Base-by-base conservation (phyloP, 208 protist species). In the Leishmania arabica region DNA sequence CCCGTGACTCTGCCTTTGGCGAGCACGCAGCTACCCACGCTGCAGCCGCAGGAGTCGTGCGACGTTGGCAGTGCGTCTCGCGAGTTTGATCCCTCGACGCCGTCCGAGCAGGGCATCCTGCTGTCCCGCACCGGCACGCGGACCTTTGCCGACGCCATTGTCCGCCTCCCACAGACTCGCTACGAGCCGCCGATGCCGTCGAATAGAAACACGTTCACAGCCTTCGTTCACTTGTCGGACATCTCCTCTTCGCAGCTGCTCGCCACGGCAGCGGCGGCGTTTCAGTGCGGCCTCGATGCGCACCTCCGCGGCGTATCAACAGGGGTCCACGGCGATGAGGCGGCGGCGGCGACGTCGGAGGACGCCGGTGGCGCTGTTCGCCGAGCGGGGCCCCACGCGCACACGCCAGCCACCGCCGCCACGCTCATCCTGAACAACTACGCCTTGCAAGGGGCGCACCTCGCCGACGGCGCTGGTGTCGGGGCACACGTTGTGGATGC, bases 121-220 rank as follows among this genome's bases (percentile, higher is more conserved):
- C 80, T 68, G 62, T 53, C 65, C 7, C 42, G 80, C 8, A 68
- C 45, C 64, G 42, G 1, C 54, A 68, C 73, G 24, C 24, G 54
- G 7, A 40, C 64, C 3, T 70, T 75, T 9, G 47, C 34, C 13
- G 81, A 84, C 21, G 19, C 3, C 58, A n/a, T 37, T 8, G 21
- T 2, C 3, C 45, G 81, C 3, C 37, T 80, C 47, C 75, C 75
- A 7, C 75, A 31, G n/a, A 56, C 81, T 1, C 74, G 69, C 5
- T 84, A 84, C 69, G 81, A 84, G 75, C 81, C 81, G 34, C 81
- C 81, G 9, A 84, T 84, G 81, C 75, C 75, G 81, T 84, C 75
- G 4, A 84, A 84, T 64, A 21, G 40, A 4, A 84, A 84, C 75
- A 77, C 81, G 3, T 84, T 80, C 69, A 84, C 81, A 7, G 81